Percentiles rank a stretch among this genome's conserved stretches.
phyloP scores from a whole-genome alignment of 2,329 filamentous ascomycete species.

The Penicillium sp. region DNA sequence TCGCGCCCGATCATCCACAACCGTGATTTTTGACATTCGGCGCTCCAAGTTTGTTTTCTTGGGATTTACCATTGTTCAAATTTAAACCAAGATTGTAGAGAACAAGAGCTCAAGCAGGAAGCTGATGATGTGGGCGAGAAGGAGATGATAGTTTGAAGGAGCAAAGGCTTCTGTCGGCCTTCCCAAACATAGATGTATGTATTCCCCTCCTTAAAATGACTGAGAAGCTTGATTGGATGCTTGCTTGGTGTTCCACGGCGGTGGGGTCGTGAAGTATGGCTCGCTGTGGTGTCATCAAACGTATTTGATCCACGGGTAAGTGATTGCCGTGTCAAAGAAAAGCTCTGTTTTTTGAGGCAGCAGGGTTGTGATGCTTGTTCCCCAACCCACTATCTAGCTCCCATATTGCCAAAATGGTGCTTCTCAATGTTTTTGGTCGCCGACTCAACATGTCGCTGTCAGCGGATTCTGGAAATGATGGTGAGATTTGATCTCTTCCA shows the following conservation, averaged over 20 bases:
- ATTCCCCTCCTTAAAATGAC: not conserved
- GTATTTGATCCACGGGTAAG: not conserved
- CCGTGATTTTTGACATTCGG: not conserved
- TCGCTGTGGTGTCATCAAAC: constrained; percentile 1
- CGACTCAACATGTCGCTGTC: not conserved
- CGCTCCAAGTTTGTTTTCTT: not conserved
- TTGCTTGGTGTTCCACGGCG: not conserved
- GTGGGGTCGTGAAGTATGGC: not conserved
- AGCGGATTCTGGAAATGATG: not conserved
- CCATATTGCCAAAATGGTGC: no score
- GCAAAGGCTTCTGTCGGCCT: no score
- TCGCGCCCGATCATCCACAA: not conserved
- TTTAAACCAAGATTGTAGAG: no score
- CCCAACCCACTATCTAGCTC: no score
- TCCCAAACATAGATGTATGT: no score
- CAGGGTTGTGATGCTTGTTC: no score
- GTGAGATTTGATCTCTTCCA: not conserved
- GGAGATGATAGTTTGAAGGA: no score
- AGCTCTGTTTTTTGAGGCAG: no score
- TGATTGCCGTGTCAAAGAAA: not conserved
- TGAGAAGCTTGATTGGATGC: constrained; percentile 1
- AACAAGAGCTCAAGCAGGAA: no score
- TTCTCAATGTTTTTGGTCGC: not conserved
- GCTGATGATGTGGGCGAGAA: no score
- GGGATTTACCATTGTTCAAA: not conserved